Evolutionary conservation across 139 green algal species (phyloP).

Genomic region (Chlorella sp.): DNA sequence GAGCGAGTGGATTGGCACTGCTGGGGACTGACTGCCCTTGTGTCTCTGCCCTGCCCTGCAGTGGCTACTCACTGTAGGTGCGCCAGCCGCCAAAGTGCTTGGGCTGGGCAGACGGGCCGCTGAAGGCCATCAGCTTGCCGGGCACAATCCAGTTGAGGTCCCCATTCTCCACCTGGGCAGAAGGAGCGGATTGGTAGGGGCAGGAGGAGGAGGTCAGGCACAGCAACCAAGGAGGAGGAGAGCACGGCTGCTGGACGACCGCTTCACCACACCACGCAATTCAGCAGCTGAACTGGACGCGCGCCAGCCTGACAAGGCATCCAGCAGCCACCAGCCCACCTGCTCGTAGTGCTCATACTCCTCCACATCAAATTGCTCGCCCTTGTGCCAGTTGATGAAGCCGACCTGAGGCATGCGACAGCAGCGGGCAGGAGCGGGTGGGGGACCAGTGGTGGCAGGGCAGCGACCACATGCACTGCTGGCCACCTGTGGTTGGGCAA

Average conservation of each 20-base stretch:
- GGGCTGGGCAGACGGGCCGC: slow-evolving; percentile 69
- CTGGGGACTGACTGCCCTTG: too few species aligned
- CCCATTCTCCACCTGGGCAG: slow-evolving; percentile 83
- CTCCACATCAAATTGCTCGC: slow-evolving; percentile 74
- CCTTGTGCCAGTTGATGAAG: slow-evolving; percentile 81
- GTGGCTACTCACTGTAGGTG: slow-evolving; percentile 63
- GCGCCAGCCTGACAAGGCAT: too few species aligned
- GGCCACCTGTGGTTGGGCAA: too few species aligned
- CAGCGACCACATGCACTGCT: too few species aligned
- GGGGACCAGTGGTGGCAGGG: background rate
- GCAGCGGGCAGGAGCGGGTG: background rate
- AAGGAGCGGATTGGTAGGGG: background rate
- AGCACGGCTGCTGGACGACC: too few species aligned
- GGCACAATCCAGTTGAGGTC: slow-evolving; percentile 96
- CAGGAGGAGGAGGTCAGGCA: background rate
- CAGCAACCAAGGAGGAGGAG: too few species aligned
- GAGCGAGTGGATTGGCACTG: background rate
- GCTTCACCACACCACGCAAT: too few species aligned
- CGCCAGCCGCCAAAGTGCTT: slow-evolving; percentile 84
- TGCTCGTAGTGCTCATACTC: slow-evolving; percentile 96
- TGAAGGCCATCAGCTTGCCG: slow-evolving; percentile 92
- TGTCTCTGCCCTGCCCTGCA: background rate
- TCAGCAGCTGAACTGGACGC: too few species aligned
- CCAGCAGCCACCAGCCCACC: slow-evolving; percentile 42
- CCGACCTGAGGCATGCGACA: slow-evolving; percentile 48